Evolutionary conservation across 140 eudicot genomes (phyloP).

Genomic region (Cichorium intybus): DNA sequence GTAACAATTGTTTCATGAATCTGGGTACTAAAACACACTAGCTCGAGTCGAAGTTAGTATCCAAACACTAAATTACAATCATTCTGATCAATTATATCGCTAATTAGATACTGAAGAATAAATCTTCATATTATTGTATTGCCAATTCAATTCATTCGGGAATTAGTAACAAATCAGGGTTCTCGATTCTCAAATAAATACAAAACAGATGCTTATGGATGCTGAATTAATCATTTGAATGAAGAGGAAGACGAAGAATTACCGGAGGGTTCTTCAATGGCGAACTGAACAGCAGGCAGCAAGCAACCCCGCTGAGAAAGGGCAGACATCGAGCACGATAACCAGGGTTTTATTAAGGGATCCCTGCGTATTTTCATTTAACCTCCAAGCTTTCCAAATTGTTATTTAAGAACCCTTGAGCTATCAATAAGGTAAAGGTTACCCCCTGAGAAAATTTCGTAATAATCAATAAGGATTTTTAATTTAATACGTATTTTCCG

Average conservation of each 20-base stretch:
- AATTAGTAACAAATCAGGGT: background rate
- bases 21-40: background rate
- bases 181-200: background rate
- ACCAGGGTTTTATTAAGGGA: slow-evolving; percentile 18
- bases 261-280: slow-evolving; percentile 23
- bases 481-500: no score
- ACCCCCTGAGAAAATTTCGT: no score
- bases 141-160: slow-evolving; percentile 5
- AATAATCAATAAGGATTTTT: no score
- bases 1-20: background rate
- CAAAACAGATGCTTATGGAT: background rate
- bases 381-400: background rate
- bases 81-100: background rate
- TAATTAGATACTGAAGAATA: slow-evolving; percentile 1
- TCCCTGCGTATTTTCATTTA: background rate
- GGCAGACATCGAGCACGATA: background rate
- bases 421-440: background rate
- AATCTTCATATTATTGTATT: background rate
- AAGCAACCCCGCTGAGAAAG: slow-evolving; percentile 16
- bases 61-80: background rate
- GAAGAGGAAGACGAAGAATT: background rate
- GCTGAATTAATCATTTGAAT: background rate
- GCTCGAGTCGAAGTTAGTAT: background rate
- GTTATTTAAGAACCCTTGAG: background rate
- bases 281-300: slow-evolving; percentile 24